phyloP scores from a whole-genome alignment of 352 stramenopile species.

The Lagenidium giganteum region DNA sequence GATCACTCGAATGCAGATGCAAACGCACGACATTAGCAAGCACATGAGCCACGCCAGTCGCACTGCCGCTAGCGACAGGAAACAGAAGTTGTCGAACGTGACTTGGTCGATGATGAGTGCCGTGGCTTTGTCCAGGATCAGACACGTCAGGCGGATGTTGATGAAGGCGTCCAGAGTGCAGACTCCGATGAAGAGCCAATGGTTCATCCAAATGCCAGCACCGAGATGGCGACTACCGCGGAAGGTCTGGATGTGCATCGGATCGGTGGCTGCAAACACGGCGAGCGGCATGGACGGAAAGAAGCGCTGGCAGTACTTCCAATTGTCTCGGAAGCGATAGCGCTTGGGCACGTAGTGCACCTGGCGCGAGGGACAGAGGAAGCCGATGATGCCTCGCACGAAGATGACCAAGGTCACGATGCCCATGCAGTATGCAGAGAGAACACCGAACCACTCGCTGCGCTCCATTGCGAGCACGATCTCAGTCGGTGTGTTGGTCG shows the following conservation, averaged over 20 bases:
- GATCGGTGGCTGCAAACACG: neutral
- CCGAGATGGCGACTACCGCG: constrained; percentile 22
- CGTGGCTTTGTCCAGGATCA: constrained; percentile 22
- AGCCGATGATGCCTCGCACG: constrained; percentile 2
- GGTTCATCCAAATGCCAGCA: constrained; percentile 36
- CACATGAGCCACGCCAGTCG: constrained; percentile 32
- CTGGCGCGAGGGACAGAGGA: neutral
- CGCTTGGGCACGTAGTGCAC: constrained; percentile 11
- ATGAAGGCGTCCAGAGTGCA: constrained; percentile 30
- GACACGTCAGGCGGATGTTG: constrained; percentile 26
- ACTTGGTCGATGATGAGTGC: constrained; percentile 23
- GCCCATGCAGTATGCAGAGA: constrained; percentile 4
- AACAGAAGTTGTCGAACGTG: constrained; percentile 27
- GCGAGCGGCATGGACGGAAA: constrained; percentile 10
- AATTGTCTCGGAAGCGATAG: neutral
- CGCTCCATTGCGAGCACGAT: constrained; percentile 3
- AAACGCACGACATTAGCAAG: no score
- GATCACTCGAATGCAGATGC: no score
- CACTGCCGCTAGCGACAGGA: constrained; percentile 21
- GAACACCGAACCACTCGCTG: neutral
- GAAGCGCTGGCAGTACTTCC: neutral
- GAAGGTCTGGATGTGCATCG: constrained; percentile 18
- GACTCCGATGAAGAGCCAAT: constrained; percentile 36
- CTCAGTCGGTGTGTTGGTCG: neutral
- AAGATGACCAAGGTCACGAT: constrained; percentile 9